Evolutionary conservation across 257 asterid species (phyloP).

Genomic region (Plantago elongata): DNA sequence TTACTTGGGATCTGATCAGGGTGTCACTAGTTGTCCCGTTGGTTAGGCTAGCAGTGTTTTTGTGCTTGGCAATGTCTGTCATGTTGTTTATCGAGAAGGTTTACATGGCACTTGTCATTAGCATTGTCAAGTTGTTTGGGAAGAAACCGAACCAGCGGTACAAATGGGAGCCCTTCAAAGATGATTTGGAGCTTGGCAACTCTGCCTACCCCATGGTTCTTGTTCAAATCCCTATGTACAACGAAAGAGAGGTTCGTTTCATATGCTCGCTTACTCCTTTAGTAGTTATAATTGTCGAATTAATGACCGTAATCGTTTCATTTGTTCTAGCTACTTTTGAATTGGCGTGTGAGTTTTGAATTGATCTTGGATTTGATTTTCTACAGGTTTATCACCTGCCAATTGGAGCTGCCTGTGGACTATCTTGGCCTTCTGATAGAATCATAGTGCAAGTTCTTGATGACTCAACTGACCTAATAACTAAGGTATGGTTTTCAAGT

Average conservation of each 20-base stretch:
- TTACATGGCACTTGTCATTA: conserved; percentile 71
- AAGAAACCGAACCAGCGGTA: conserved; percentile 62
- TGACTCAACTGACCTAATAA: conserved; percentile 76
- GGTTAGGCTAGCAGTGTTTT: conserved; percentile 42
- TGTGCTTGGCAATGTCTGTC: conserved; percentile 68
- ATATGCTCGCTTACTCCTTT: conserved; percentile 17
- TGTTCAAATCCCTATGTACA: conserved; percentile 95
- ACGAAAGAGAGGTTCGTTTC: conserved; percentile 74
- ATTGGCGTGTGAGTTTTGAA: no score
- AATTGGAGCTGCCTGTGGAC: conserved; percentile 95
- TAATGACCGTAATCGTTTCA: no score
- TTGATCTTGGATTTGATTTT: neutral
- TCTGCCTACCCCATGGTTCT: conserved; percentile 72
- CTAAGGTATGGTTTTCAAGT: conserved; percentile 36
- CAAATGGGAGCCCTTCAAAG: conserved; percentile 76
- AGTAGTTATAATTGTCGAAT: conserved; percentile 15
- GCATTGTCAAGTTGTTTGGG: conserved; percentile 56
- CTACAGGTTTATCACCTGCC: conserved; percentile 79
- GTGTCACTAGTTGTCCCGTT: conserved; percentile 78
- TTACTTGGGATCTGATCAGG: conserved; percentile 65
- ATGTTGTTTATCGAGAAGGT: conserved; percentile 87
- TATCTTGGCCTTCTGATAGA: conserved; percentile 92
- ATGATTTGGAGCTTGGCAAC: conserved; percentile 79
- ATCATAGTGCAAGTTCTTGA: conserved; percentile 84
- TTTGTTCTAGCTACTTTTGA: no score